Evolutionary conservation across 805 yeast genomes (phyloP), one percentile per base, ranked within the genome.

Genomic region (Saturnispora diversa): DNA sequence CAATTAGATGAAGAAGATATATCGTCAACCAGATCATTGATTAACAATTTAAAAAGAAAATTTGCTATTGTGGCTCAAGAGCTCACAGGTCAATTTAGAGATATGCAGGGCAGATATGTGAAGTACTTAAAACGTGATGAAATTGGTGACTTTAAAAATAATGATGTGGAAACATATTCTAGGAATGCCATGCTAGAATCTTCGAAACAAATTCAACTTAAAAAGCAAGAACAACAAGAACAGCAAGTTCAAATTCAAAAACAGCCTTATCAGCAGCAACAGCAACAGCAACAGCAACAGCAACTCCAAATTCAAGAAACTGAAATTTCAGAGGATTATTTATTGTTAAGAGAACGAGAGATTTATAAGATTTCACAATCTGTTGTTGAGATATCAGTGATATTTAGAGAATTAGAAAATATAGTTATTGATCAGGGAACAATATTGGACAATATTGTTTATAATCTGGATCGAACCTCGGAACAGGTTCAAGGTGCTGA

Each of bases 371-470:
- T 92, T 40, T 97, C 98, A 4, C 85, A 84, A 67, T 95, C 97
- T 38, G 94, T 92, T 33, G 65, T 90, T 30, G 99, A 92, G 57
- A 84, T 92, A 1, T 83, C 94, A 23, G 85, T 90, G 1, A 90
- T 92, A 33, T 92, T 92, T 66, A 82, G 83, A 56, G 97, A 92
- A 54, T 74, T 92, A 74, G 97, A 94, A 54, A 75, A 78, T 28
- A 69, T 92, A 70, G 84, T 92, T 31, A 82, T 92, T 42, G 97
- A 92, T 54, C 98, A 92, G 62, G 98, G 98, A 1, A 85, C 96
- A 0, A 72, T 92, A 32, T 68, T 92, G 44, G 98, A 92, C 61
- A 68, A 97, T 50, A 90, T 92, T 42, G 98, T 90, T 60, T 92
- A 90, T 59, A 92, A 92, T 56, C 64, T 92, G 44, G 82, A 81